Evolutionary conservation across 495 filamentous ascomycete genomes (phyloP).

Genomic region (Cryomyces antarcticus): DNA sequence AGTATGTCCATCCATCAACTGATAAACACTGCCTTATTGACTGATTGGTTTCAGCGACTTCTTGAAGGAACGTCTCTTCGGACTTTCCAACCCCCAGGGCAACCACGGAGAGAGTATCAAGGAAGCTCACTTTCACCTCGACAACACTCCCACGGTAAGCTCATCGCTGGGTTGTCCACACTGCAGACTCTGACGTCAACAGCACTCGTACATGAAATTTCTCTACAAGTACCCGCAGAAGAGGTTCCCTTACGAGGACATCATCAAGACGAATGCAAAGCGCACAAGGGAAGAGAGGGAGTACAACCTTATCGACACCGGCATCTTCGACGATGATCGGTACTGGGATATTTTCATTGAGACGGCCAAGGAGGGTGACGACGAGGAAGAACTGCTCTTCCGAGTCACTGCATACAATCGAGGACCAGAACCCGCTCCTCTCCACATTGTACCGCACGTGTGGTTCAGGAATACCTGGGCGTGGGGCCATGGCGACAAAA

Average conservation of each 20-base stretch:
- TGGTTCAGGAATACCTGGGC: constrained; percentile 97
- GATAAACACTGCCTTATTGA: background rate
- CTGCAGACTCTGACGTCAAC: constrained; percentile 11
- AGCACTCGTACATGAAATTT: constrained; percentile 98
- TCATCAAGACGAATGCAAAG: constrained; percentile 63
- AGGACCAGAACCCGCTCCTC: constrained; percentile 67
- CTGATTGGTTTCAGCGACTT: constrained; percentile 39
- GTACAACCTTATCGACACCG: constrained; percentile 83
- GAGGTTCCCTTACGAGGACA: constrained; percentile 75
- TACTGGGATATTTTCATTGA: constrained; percentile 98
- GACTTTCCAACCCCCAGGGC: constrained; percentile 83
- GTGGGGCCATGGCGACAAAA: constrained; percentile 45
- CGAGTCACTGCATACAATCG: constrained; percentile 92
- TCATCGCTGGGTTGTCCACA: constrained; percentile 19
- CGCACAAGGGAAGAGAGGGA: constrained; percentile 57
- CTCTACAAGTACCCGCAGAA: constrained; percentile 93
- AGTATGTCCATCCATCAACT: constrained; percentile 32
- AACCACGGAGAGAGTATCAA: constrained; percentile 95
- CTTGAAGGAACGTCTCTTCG: constrained; percentile 86
- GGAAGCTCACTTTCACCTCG: constrained; percentile 86
- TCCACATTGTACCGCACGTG: constrained; percentile 86
- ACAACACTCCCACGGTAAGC: constrained; percentile 53
- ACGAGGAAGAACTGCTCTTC: constrained; percentile 80
- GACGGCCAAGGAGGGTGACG: constrained; percentile 76
- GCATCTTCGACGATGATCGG: constrained; percentile 71